These are phyloP conservation scores for Colletotrichum tropicale DNA, from an alignment of 2,329 filamentous ascomycete genomes.

Conservation along the genomic window DNA sequence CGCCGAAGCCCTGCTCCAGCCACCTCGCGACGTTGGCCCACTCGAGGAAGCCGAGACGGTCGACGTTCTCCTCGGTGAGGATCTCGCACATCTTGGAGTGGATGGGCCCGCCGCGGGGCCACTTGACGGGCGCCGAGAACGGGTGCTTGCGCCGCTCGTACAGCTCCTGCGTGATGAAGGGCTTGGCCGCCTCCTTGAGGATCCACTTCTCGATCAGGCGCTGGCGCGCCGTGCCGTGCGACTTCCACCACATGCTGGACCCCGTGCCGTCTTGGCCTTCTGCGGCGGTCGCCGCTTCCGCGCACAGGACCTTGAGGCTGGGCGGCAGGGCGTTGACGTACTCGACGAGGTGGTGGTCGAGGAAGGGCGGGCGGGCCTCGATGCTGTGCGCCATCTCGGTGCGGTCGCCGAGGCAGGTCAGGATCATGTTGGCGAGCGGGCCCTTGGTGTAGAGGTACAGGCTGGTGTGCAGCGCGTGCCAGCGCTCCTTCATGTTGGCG, in stretches of 20 bases:
- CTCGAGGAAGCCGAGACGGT: constrained; percentile 43
- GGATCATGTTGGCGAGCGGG: constrained; percentile 29
- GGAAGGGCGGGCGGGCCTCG: constrained; percentile 38
- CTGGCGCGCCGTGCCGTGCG: constrained; percentile 7
- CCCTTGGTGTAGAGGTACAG: constrained; percentile 30
- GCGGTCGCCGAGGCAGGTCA: constrained; percentile 35
- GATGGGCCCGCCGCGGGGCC: constrained; percentile 45
- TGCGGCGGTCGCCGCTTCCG: neutral
- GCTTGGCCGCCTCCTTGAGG: constrained; percentile 44
- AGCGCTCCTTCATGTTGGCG: constrained; percentile 28
- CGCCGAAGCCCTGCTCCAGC: constrained; percentile 42
- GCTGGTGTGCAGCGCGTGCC: constrained; percentile 32
- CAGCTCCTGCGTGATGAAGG: constrained; percentile 50
- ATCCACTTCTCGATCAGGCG: constrained; percentile 53
- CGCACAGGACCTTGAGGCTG: constrained; percentile 28
- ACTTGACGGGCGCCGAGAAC: constrained; percentile 50
- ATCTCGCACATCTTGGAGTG: constrained; percentile 35
- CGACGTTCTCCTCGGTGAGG: constrained; percentile 39
- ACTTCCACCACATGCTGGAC: constrained; percentile 42
- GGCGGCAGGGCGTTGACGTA: constrained; percentile 34
- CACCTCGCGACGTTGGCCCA: constrained; percentile 36
- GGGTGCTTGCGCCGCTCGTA: constrained; percentile 55
- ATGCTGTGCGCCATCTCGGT: constrained; percentile 40
- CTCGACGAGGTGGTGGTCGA: constrained; percentile 35
- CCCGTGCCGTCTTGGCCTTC: constrained; percentile 21